Percentiles rank a stretch among this genome's conserved stretches.
Conservation (phyloP, 441 rosid species). For the Populus hybrid region DNA sequence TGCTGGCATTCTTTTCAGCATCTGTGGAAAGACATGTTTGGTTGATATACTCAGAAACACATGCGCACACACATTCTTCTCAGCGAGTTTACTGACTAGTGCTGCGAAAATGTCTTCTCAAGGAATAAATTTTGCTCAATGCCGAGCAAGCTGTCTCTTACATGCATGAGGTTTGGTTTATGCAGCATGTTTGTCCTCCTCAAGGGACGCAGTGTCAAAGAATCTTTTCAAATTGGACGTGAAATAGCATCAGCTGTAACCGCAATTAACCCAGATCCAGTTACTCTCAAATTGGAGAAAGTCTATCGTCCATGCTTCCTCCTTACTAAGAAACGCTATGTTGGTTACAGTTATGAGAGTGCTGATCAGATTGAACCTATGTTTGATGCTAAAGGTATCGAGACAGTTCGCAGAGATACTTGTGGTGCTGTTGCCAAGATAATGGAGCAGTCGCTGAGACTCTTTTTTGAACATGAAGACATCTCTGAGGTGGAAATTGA, state of each 20-base stretch:
- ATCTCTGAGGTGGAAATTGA: slow-evolving; percentile 50
- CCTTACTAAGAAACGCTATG: slow-evolving; percentile 94
- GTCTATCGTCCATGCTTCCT: slow-evolving; percentile 94
- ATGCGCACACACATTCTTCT: neutral
- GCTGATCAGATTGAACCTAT: slow-evolving; percentile 67
- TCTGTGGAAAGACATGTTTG: neutral
- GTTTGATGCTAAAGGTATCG: slow-evolving; percentile 98
- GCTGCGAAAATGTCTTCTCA: neutral
- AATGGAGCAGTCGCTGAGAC: slow-evolving; percentile 86
- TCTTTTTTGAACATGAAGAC: slow-evolving; percentile 69
- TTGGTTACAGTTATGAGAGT: slow-evolving; percentile 91
- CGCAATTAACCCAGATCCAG: slow-evolving; percentile 91
- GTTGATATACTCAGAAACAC: neutral
- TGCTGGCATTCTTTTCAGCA: neutral
- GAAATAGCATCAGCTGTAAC: slow-evolving; percentile 87
- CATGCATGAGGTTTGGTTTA: slow-evolving; percentile 17
- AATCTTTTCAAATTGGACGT: slow-evolving; percentile 69
- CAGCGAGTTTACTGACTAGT: neutral
- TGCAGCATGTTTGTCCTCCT: slow-evolving; percentile 97
- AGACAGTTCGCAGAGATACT: slow-evolving; percentile 95
- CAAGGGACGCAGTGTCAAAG: slow-evolving; percentile 69
- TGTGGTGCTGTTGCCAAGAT: slow-evolving; percentile 85
- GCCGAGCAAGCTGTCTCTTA: slow-evolving; percentile 10
- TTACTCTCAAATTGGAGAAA: slow-evolving; percentile 92
- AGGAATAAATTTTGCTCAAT: neutral